phyloP scores from a whole-genome alignment of 2,329 filamentous ascomycete genomes.

The Botrytis aclada region DNA sequence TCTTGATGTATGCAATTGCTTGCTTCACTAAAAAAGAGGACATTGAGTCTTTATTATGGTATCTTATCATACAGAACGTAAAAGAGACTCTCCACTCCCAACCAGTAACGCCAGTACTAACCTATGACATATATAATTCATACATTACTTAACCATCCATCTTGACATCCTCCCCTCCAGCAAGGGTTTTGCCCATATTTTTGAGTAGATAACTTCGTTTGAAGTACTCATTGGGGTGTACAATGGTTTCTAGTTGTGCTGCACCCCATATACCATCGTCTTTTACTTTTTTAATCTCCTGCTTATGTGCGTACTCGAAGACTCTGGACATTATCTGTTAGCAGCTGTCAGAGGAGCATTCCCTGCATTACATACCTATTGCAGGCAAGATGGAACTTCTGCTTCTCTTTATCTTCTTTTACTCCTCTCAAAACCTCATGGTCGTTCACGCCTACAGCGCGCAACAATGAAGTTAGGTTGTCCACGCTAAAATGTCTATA shows the following conservation, averaged over 20 bases:
- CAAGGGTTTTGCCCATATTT: constrained; percentile 54
- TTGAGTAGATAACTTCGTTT: constrained; percentile 89
- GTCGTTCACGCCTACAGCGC: constrained; percentile 76
- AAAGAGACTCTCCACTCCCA: background rate
- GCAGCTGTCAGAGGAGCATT: constrained; percentile 16
- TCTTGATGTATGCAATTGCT: background rate
- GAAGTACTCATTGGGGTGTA: constrained; percentile 97
- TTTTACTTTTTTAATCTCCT: constrained; percentile 72
- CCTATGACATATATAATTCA: constrained; percentile 2
- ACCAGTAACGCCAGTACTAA: constrained; percentile 6
- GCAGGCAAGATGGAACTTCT: constrained; percentile 91
- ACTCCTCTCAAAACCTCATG: constrained; percentile 74
- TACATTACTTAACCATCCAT: constrained; percentile 18
- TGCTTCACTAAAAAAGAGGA: background rate
- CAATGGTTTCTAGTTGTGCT: constrained; percentile 85
- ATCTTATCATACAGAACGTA: background rate
- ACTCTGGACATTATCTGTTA: constrained; percentile 51
- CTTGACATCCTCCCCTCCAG: constrained; percentile 6
- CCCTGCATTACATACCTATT: constrained; percentile 59
- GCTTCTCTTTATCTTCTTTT: constrained; percentile 82
- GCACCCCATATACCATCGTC: constrained; percentile 69
- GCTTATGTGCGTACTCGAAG: constrained; percentile 82
- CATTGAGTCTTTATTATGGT: background rate
- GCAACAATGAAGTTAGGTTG: constrained; percentile 74
- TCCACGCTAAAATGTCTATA: constrained; percentile 90